Base-by-base conservation (phyloP, 305 asterid genomes). In the Fraxinus ornus region DNA sequence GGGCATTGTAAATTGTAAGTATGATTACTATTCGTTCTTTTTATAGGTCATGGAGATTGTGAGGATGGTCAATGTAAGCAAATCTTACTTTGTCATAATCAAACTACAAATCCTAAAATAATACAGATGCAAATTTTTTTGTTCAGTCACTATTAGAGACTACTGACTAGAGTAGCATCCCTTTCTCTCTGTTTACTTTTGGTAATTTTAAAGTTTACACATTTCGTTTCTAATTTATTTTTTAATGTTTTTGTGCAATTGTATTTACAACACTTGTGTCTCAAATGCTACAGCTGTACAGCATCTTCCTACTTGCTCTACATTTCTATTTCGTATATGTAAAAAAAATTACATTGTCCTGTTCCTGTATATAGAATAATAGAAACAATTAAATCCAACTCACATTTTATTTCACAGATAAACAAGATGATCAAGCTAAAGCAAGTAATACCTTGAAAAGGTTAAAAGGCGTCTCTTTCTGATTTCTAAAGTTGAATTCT, bases 401-500 rank as follows among this genome's bases (percentile, higher is more conserved):
- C 22, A 19, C 70, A 60, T 60, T 21, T 60, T 12, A 60, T 60
- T 60, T 19, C 70, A 60, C 12, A 60, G 12, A 60, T 60, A 60
- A 60, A 60, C 70, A 57, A n/a, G 28, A 19, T 57, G 26, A 57
- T 17, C 28, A 28, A 28, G 30, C 30, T 28, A 28, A 33, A 33
- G 36, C 36, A n/a, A 60, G 28, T 7, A 1, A 60, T 84, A 91
- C 94, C 93, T 91, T 91, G 83, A 92, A 92, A 66, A 89, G 85
- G 83, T 85, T 87, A 84, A 96, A 96, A 79, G 98, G 86, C 85
- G 78, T 86, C 86, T 93, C 97, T 81, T 94, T 96, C 90, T 92
- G 95, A 82, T 93, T 91, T 33, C 99, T 89, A 85, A 96, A 96
- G 88, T 91, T 92, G 66, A 28, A 28, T 28, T 28, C 30, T 28